These are phyloP conservation scores for Phascolomyces articulosus DNA, from an alignment of 371 early-diverging fungal genomes.

Conservation along the genomic window DNA sequence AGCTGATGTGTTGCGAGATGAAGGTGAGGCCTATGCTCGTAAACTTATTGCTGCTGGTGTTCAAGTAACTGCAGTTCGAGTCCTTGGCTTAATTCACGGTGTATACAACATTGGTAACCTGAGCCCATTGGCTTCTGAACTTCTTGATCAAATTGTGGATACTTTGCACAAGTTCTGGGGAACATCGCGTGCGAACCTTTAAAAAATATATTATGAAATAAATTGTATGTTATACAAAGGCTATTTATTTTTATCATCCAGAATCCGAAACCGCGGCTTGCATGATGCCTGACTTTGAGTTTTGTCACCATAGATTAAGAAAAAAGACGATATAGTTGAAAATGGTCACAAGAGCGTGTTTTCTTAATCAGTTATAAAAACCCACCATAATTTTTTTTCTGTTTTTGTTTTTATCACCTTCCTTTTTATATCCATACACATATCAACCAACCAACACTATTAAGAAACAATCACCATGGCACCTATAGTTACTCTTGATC, in stretches of 20 bases:
- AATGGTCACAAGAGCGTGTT: too few species aligned
- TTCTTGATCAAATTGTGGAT: conserved; percentile 11
- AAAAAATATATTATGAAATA: not conserved
- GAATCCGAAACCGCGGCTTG: too few species aligned
- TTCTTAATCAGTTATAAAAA: too few species aligned
- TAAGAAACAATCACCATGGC: not conserved
- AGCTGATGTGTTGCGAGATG: conserved; percentile 38
- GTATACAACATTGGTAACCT: conserved; percentile 1
- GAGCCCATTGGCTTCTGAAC: conserved; percentile 3
- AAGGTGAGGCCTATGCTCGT: conserved; percentile 38
- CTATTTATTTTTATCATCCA: too few species aligned
- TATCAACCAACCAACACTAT: too few species aligned
- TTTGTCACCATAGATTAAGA: too few species aligned
- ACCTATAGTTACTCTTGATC: not conserved
- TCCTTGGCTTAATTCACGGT: conserved; percentile 22
- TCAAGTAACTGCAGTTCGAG: conserved; percentile 17
- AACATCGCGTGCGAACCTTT: not conserved
- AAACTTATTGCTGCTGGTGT: conserved; percentile 31
- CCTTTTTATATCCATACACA: too few species aligned
- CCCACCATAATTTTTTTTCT: too few species aligned
- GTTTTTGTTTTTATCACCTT: too few species aligned
- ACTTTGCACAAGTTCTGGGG: not conserved
- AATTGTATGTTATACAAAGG: too few species aligned
- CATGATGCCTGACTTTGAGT: too few species aligned
- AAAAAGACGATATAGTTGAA: too few species aligned